Evolutionary conservation across 164 flowering plant species (phyloP).

Genomic region (Dillenia turbinata): DNA sequence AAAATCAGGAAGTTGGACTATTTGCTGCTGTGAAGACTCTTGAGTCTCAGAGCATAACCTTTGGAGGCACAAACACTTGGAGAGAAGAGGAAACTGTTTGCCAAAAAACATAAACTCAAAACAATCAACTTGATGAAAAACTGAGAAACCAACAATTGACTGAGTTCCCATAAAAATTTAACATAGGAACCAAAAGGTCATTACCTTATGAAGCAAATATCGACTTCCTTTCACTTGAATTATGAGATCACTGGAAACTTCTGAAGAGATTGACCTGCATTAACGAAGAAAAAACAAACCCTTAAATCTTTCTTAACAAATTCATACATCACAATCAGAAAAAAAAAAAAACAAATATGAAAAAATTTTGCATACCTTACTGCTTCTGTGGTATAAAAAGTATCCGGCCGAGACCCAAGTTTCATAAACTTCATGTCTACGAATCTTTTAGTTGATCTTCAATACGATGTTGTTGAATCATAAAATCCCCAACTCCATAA

Average conservation of each 20-base stretch:
- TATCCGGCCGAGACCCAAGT: slow-evolving; percentile 93
- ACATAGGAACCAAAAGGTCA: neutral
- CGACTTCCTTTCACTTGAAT: slow-evolving; percentile 71
- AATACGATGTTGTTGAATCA: slow-evolving; percentile 2
- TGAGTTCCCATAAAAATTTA: neutral
- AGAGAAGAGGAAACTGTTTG: slow-evolving; percentile 85
- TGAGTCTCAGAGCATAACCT: slow-evolving; percentile 54
- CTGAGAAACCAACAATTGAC: neutral
- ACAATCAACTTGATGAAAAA: slow-evolving; percentile 5
- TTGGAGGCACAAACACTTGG: slow-evolving; percentile 73
- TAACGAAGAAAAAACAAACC: neutral
- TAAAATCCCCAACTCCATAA: slow-evolving; percentile 9
- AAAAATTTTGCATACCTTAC: slow-evolving; percentile 53
- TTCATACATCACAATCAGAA: neutral
- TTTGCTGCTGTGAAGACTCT: slow-evolving; percentile 47
- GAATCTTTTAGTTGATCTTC: slow-evolving; percentile 7
- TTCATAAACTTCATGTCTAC: slow-evolving; percentile 95
- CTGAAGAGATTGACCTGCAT: slow-evolving; percentile 77
- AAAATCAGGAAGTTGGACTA: slow-evolving; percentile 71
- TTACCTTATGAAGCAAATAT: slow-evolving; percentile 95
- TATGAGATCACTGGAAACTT: slow-evolving; percentile 87
- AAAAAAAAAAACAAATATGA: neutral
- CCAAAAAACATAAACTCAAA: neutral
- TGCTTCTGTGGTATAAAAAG: slow-evolving; percentile 76
- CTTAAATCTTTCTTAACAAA: neutral